Conservation (phyloP, 768 basidiomycete species). For the Favolaschia claudopus region DNA sequence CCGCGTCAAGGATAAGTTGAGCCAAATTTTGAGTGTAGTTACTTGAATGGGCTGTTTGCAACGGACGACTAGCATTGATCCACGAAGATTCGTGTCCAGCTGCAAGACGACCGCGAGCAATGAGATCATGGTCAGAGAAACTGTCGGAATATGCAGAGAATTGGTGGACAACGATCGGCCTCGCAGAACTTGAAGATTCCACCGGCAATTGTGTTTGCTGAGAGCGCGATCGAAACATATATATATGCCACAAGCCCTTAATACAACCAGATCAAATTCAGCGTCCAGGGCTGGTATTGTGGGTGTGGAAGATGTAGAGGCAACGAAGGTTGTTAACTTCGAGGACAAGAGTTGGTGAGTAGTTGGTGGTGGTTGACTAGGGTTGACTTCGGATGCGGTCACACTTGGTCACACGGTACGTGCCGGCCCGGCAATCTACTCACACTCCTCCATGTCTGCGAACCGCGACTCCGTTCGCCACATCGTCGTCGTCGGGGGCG, state of each 20-base stretch:
- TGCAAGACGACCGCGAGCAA: not conserved
- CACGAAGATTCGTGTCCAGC: conserved; percentile 8
- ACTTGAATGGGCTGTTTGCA: not conserved
- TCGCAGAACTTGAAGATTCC: not conserved
- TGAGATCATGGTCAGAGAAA: not conserved
- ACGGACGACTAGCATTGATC: not conserved
- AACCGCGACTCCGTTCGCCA: conserved; percentile 32
- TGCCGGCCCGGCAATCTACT: not conserved
- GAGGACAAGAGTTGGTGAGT: too few relatives aligned
- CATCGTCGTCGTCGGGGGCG: conserved; percentile 84
- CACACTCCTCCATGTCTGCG: not conserved
- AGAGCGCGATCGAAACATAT: conserved; percentile 27
- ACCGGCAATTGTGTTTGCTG: conserved; percentile 3
- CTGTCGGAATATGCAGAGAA: not conserved
- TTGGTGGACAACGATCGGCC: conserved; percentile 15
- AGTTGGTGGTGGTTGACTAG: too few relatives aligned
- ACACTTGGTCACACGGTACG: not conserved
- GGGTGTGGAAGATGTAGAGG: too few relatives aligned
- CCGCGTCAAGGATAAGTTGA: not conserved
- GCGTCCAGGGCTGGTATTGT: too few relatives aligned
- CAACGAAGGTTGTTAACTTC: too few relatives aligned
- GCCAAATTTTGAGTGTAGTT: not conserved
- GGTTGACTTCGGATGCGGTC: too few relatives aligned
- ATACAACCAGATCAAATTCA: too few relatives aligned
- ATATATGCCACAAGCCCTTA: too few relatives aligned